Conservation (phyloP, 371 early-diverging fungal species). For the Neoconidiobolus thromboides region DNA sequence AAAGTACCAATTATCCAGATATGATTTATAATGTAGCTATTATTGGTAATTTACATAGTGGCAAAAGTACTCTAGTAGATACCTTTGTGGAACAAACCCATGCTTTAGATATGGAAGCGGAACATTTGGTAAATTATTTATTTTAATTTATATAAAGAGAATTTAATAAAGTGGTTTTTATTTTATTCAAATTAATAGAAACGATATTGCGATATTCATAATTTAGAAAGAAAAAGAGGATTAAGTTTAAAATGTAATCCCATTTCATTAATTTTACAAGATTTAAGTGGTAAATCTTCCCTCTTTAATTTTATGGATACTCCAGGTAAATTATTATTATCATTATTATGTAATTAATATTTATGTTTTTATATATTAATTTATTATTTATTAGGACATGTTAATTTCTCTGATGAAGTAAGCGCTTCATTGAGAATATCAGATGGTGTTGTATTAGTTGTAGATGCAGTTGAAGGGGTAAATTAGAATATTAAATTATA, state of each 20-base stretch:
- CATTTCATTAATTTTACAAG: conserved; percentile 75
- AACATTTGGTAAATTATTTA: conserved; percentile 19
- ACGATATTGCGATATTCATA: conserved; percentile 84
- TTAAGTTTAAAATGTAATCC: conserved; percentile 83
- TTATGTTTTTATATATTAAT: background rate
- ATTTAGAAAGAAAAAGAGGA: conserved; percentile 77
- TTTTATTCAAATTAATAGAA: conserved; percentile 14
- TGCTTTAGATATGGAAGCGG: conserved; percentile 31
- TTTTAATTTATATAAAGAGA: background rate
- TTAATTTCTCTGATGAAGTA: conserved; percentile 86
- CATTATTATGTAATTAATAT: background rate
- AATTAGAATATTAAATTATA: background rate
- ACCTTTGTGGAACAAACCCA: conserved; percentile 83
- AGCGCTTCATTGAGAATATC: conserved; percentile 66
- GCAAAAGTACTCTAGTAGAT: conserved; percentile 88
- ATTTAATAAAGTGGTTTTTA: background rate
- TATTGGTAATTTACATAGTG: conserved; percentile 92
- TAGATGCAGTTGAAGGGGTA: conserved; percentile 93
- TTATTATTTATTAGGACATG: conserved; percentile 41
- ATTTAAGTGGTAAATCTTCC: conserved; percentile 68
- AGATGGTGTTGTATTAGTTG: conserved; percentile 88
- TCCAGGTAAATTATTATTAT: conserved; percentile 39
- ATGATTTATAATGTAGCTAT: conserved; percentile 74
- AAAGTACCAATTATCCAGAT: conserved; percentile 62
- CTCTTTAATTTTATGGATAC: conserved; percentile 84